A percentile compares a stretch with the other conserved stretches of the same genome.
Evolutionary conservation across 2,329 filamentous ascomycete genomes (phyloP).

Genomic region (Beauveria scarabaeidicola): DNA sequence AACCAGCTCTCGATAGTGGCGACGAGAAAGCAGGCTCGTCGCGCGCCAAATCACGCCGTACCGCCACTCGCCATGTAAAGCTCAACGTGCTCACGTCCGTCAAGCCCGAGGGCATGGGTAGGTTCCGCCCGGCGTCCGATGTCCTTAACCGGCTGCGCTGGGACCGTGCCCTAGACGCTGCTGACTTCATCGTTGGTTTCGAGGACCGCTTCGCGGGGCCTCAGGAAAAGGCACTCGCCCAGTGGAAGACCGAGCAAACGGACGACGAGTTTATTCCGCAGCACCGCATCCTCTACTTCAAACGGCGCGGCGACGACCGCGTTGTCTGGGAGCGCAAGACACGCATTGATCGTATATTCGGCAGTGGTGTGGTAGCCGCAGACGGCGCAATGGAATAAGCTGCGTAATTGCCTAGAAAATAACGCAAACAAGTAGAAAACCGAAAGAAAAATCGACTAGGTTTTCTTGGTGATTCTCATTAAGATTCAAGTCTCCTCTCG

Average conservation of each 20-base stretch:
- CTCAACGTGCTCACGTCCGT: conserved; percentile 11
- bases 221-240: conserved; percentile 43
- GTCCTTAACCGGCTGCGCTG: conserved; percentile 52
- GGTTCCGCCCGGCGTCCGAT: conserved; percentile 48
- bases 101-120: conserved; percentile 29
- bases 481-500: not conserved
- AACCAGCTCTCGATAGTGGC: not conserved
- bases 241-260: conserved; percentile 54
- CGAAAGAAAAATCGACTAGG: not conserved
- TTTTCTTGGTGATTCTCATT: conserved; percentile 1
- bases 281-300: conserved; percentile 55
- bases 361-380: conserved; percentile 34
- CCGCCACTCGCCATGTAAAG: conserved; percentile 8
- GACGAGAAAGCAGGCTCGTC: conserved; percentile 12
- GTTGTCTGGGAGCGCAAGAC: conserved; percentile 50
- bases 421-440: not conserved
- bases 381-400: not conserved
- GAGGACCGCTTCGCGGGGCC: conserved; percentile 51
- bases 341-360: conserved; percentile 47
- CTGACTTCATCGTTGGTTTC: conserved; percentile 51
- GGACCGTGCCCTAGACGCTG: conserved; percentile 44
- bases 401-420: not conserved
- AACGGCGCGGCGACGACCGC: conserved; percentile 38
- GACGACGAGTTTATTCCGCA: conserved; percentile 60
- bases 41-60: conserved; percentile 5